A percentile compares a stretch with the other conserved stretches of the same genome.
Conservation (phyloP, 1,284 basidiomycete genomes). For the Pisolithus thermaeus region DNA sequence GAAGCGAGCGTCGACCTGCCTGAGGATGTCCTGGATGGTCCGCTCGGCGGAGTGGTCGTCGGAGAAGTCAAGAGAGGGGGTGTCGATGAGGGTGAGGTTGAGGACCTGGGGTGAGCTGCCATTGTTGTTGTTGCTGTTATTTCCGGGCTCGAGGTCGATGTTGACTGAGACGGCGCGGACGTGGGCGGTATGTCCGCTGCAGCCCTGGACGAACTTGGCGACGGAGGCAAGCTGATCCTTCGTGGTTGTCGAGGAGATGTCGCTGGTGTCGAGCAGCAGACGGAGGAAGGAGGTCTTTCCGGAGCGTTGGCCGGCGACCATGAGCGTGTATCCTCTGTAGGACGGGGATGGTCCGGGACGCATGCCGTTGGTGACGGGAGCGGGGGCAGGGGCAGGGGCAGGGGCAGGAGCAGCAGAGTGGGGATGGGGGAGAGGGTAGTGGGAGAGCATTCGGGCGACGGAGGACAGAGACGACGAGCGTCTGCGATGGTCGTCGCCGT, state of each 20-base stretch:
- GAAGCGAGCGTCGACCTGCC: conserved; percentile 62
- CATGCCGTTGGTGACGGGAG: conserved; percentile 19
- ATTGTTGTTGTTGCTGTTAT: no score
- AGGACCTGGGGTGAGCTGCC: conserved; percentile 42
- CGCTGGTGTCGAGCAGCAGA: conserved; percentile 69
- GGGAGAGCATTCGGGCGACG: conserved; percentile 15
- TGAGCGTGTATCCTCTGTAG: conserved; percentile 52
- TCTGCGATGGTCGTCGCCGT: conserved; percentile 26
- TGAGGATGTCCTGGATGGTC: conserved; percentile 54
- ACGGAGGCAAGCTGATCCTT: conserved; percentile 69
- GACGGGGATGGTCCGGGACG: conserved; percentile 21
- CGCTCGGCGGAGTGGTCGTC: conserved; percentile 57
- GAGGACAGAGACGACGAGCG: conserved; percentile 8
- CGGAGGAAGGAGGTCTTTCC: conserved; percentile 80
- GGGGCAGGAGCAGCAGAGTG: no score
- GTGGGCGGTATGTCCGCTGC: conserved; percentile 58
- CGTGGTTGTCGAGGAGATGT: conserved; percentile 48
- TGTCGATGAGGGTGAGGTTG: conserved; percentile 69
- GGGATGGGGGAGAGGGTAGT: conserved; percentile 13
- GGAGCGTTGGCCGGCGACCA: conserved; percentile 69
- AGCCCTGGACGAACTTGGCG: conserved; percentile 73
- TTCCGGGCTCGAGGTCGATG: conserved; percentile 47
- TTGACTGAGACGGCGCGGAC: conserved; percentile 63
- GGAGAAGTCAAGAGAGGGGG: conserved; percentile 65
- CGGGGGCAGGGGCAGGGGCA: conserved; percentile 7